Evolutionary conservation across 2,329 filamentous ascomycete genomes (phyloP), one percentile per base, ranked within the genome.

Genomic region (Cryphonectria carpinicola): DNA sequence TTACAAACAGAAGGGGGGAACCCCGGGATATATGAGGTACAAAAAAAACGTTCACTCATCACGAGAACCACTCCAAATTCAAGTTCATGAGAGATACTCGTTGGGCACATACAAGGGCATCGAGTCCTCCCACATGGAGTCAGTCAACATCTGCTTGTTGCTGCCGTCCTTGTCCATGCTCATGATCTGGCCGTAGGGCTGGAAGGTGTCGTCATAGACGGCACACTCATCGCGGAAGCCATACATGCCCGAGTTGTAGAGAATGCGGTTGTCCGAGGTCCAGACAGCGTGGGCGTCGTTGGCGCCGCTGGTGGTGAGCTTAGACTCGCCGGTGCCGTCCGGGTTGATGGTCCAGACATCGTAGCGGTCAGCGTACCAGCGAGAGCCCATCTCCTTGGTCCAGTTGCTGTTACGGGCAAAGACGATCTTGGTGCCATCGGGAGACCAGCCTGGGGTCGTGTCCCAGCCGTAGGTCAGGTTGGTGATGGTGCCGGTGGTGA

Each of bases 271-370:
- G 75, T 84, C 82, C 1, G 77, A 75, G 0, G 79, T 78, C 82
- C 82, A 84, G 0, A 83, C 80, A 1, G 82, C 82, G 74, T 84
- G 82, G 0, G 82, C 82, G 67, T 84, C 82, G 66, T 84, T 83
- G 5, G 79, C 80, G 7, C 76, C 75, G 64, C 77, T 80, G 6
- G 73, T 76, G 0, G 80, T 82, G 14, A 82, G 71, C 14, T 76
- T 68, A 17, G 70, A 75, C 17, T 82, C 73, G 37, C 81, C 80
- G 0, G 77, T 79, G 2, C 82, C 81, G 70, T 84, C 80, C 1
- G 82, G 81, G 6, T 73, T 74, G 65, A 84, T 82, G 2, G 81
- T 84, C 71, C 77, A 82, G 37, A 84, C 75, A 46, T 84, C 81
- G 68, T 80, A 84, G 65, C 78, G 79, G 3, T 73, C 72, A 22